Conservation (phyloP, 1,139 yeast species). For the Geotrichum europaeum region DNA sequence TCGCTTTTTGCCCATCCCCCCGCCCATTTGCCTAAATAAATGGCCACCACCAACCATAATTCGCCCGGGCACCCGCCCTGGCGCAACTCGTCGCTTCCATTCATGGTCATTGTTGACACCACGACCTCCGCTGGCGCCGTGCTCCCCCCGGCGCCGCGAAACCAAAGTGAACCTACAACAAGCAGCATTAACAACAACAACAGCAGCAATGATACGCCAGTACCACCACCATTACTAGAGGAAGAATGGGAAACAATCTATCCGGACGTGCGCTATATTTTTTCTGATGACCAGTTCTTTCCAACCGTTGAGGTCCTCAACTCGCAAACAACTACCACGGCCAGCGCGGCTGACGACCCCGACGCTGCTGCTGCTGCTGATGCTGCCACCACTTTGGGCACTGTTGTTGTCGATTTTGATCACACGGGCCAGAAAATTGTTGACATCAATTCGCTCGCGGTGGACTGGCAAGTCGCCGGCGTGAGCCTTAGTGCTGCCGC, state of each 20-base stretch:
- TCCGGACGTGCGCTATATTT: constrained; percentile 37
- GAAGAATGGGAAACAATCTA: constrained; percentile 22
- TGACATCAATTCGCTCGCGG: constrained; percentile 32
- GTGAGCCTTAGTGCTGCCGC: constrained; percentile 11
- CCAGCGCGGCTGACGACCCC: background rate
- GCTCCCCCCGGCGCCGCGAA: constrained; percentile 2
- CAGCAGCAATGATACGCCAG: background rate
- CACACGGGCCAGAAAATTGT: constrained; percentile 30
- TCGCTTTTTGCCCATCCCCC: background rate
- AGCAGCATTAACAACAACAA: too few relatives aligned
- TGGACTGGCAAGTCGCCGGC: constrained; percentile 36
- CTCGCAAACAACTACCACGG: background rate
- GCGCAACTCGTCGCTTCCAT: constrained; percentile 24
- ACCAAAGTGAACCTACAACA: background rate
- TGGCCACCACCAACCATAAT: background rate
- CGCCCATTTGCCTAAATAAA: background rate
- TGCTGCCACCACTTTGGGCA: constrained; percentile 26
- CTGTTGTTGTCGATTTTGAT: constrained; percentile 37
- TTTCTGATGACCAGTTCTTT: constrained; percentile 36
- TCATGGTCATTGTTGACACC: constrained; percentile 26
- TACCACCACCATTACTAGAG: background rate
- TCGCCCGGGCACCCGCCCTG: constrained; percentile 12
- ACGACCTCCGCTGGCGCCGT: constrained; percentile 13
- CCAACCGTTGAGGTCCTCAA: constrained; percentile 35
- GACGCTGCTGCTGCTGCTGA: background rate